Base-by-base conservation (phyloP, 805 yeast species). In the Clavispora santaluciae region DNA sequence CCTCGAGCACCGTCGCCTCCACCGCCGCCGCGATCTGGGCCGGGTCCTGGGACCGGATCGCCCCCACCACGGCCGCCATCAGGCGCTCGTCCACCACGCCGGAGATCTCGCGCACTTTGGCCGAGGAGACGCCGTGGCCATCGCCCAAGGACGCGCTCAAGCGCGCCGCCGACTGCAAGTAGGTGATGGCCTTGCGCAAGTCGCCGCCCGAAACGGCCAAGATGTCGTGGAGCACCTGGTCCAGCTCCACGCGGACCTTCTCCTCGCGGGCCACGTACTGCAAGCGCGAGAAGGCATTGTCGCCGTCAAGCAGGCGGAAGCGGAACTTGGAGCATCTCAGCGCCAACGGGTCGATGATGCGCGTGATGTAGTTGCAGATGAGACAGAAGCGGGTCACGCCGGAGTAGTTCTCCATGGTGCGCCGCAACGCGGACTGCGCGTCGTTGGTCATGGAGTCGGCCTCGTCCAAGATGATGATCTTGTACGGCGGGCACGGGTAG, bases 401-500 rank as follows among this genome's bases (percentile, higher is more conserved):
- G 1, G 98, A 85, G 63, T 86, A 90, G 3, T 83, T 86, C 58
- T 88, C 96, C 90, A 86, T 86, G 1, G 95, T 91, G 63, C 99
- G 77, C 66, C 99, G 79, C 48, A 93, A 71, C 1, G 99, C 99
- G 41, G 89, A 79, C 59, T 93, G 99, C 0, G 99, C 99, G 54
- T 88, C 97, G 33, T 87, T 77, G 8, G 99, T 93, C 97, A 93
- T 93, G 10, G 96, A 87, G 61, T 93, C 97, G 1, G 97, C 97
- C 63, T 90, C 97, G 66, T 90, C 97, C 40, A 93, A 66, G 33
- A 93, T 86, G 48, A 93, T 84, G 53, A 93, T 79, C 60, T 93
- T 93, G 64, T 86, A 93, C 5, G 98, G 97, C 1, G 99, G 98
- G 58, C 98, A 91, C 2, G 98, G 96, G 64, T 89, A 90, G 15